Evolutionary conservation across 805 yeast species (phyloP), one percentile per base, ranked within the genome.

Genomic region (Metschnikowia henanensis): DNA sequence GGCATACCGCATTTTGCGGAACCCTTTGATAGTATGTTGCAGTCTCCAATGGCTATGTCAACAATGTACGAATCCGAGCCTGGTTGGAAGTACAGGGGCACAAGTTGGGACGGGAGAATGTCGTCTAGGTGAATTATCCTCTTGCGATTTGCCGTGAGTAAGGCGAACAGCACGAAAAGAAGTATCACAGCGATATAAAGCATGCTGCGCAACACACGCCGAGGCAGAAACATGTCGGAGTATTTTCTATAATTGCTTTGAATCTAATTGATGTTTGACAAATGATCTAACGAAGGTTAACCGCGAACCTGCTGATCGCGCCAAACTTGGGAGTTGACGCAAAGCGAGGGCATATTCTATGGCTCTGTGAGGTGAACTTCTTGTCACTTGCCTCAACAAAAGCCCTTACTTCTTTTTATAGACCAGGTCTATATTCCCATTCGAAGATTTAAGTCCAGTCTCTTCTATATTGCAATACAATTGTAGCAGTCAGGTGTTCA

Each of bases 21-120:
- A n/a, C 41, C 43, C 23, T 41, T 39, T 31, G 37, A 35, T n/a
- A 47, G 23, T 9, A 42, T 20, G 21, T 66, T 64, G 53, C 70
- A 67, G 51, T 59, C 46, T n/a, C 60, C 62, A 21, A 76, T 49
- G 34, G 66, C 56, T 10, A 77, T 54, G 49, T 77, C 81, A 9
- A 72, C 57, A 10, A 77, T 55, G 43, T 50, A 60, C n/a, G 49
- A 35, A 23, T 68, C 73, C n/a, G 66, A 55, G 13, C 65, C 61
- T 5, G 75, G 75, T 49, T 72, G 73, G 55, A 72, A 68, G 50
- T 62, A 72, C 28, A 63, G 51, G 10, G 77, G 76, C 43, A 68
- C 52, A 35, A 52, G 39, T 9, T 41, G 39, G 4, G 48, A 30
- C 17, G 49, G 48, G 3, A 53, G 37, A 33, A 31, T 19, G 18